phyloP scores from a whole-genome alignment of 352 stramenopile species.

The Phytophthora syringae region DNA sequence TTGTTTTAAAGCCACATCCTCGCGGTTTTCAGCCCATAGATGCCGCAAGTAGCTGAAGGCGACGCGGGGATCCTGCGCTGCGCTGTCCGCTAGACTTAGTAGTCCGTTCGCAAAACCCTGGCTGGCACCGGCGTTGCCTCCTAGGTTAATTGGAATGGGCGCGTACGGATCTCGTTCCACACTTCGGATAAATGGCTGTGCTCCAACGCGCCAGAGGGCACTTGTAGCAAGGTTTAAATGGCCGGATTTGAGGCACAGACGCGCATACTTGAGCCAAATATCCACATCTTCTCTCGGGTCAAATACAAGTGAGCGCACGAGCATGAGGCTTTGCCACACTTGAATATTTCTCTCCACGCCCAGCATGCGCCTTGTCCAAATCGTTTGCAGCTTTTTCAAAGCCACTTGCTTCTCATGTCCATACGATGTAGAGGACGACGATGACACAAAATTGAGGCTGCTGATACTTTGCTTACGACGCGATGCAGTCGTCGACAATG shows the following conservation, averaged over 20 bases:
- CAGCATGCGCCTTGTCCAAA: conserved; percentile 91
- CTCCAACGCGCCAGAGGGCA: conserved; percentile 82
- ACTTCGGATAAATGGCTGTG: conserved; percentile 80
- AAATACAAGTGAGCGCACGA: conserved; percentile 94
- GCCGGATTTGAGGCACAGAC: conserved; percentile 91
- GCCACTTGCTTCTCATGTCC: conserved; percentile 75
- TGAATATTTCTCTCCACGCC: conserved; percentile 95
- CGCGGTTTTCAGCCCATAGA: conserved; percentile 82
- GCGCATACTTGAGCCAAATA: conserved; percentile 95
- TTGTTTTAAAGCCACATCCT: conserved; percentile 84
- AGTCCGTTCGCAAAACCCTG: conserved; percentile 64
- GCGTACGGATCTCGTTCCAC: conserved; percentile 72
- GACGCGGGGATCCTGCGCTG: conserved; percentile 74
- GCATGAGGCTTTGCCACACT: conserved; percentile 96
- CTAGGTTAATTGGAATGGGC: conserved; percentile 76
- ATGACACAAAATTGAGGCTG: conserved; percentile 82
- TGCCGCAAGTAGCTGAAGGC: conserved; percentile 85
- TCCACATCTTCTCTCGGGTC: conserved; percentile 91
- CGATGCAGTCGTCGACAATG: conserved; percentile 36
- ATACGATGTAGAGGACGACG: conserved; percentile 75
- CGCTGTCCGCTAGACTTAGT: conserved; percentile 67
- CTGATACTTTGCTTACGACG: conserved; percentile 80
- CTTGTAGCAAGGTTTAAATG: conserved; percentile 88
- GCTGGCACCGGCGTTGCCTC: conserved; percentile 50
- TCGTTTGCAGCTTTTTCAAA: conserved; percentile 78